A percentile compares a stretch with the other conserved stretches of the same genome.
These are phyloP conservation scores for Stagonosporopsis cucurbitacearum DNA, from an alignment of 2,329 filamentous ascomycete genomes.

Conservation along the genomic window DNA sequence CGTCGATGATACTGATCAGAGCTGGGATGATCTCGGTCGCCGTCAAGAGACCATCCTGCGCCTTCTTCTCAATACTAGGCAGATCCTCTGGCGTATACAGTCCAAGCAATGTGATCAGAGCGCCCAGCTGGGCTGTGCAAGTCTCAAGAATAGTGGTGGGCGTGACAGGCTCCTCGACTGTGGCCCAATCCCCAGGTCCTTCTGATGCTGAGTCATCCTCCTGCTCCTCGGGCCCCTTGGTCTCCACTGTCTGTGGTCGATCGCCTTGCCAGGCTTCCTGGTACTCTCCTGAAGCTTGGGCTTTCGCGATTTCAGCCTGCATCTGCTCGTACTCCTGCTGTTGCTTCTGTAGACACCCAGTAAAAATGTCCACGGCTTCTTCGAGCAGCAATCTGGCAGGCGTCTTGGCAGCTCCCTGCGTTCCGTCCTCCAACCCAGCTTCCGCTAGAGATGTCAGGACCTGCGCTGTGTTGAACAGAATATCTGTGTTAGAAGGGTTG, in stretches of 20 bases:
- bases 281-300: conserved; percentile 31
- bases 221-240: conserved; percentile 21
- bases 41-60: conserved; percentile 62
- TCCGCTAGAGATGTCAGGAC: conserved; percentile 72
- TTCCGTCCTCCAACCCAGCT: conserved; percentile 60
- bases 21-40: conserved; percentile 60
- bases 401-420: conserved; percentile 46
- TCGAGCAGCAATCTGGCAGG: conserved; percentile 62
- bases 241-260: conserved; percentile 12
- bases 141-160: conserved; percentile 71
- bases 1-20: conserved; percentile 54
- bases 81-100: conserved; percentile 56
- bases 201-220: conserved; percentile 37
- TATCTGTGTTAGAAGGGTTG: conserved; percentile 69
- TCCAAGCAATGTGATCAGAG: conserved; percentile 56
- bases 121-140: conserved; percentile 65
- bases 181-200: conserved; percentile 67
- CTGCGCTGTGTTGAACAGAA: conserved; percentile 75
- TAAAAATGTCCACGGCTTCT: conserved; percentile 67
- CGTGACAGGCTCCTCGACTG: conserved; percentile 70
- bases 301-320: conserved; percentile 42
- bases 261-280: conserved; percentile 30
- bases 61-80: conserved; percentile 62
- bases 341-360: conserved; percentile 55
- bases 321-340: conserved; percentile 55